Evolutionary conservation across 306 rosid genomes (phyloP), one percentile per base, ranked within the genome.

Genomic region (Clitoria ternatea): DNA sequence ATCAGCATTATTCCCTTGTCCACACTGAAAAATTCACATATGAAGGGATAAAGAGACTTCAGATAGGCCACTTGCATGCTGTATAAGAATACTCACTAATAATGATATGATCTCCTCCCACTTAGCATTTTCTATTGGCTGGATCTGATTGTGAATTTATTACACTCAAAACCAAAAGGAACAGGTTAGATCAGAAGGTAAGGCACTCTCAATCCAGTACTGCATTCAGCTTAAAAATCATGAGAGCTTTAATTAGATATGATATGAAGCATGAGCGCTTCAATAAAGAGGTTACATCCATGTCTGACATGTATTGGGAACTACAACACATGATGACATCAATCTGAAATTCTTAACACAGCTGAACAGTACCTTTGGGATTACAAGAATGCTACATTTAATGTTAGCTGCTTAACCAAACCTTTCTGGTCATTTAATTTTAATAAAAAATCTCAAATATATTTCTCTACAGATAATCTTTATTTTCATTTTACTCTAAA

Each of bases 1-100:
- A 84, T 92, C 98, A 53, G 84, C 76, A 61, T 82, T 85, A 69
- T 68, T 84, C 76, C 96, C 96, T 52, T 85, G 96, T 37, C 98
- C 98, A 56, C 98, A 92, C 97, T 90, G 30, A 82, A 7, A 73
- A 49, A 63, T 32, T 47, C 17, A 63, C 18, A 20, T 12, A 30
- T 52, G 29, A 55, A 57, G 45, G 11, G 18, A 18, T 24, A 59
- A 13, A 17, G 4, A 42, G 37, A 70, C 33, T 39, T 59, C 48
- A 48, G 50, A 53, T 47, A 56, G 36, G 15, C 32, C 43, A 37
- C 27, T 29, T 60, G 18, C 30, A 61, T 12, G 50, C 33, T 13
- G 19, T 18, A 65, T 40, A 63, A 32, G 12, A 52, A 43, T 15
- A 29, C 20, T 26, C 0, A 24, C n/a, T n/a, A n/a, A n/a, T 2